Base-by-base conservation (phyloP, 2,329 filamentous ascomycete genomes). In the Talaromyces marneffei region DNA sequence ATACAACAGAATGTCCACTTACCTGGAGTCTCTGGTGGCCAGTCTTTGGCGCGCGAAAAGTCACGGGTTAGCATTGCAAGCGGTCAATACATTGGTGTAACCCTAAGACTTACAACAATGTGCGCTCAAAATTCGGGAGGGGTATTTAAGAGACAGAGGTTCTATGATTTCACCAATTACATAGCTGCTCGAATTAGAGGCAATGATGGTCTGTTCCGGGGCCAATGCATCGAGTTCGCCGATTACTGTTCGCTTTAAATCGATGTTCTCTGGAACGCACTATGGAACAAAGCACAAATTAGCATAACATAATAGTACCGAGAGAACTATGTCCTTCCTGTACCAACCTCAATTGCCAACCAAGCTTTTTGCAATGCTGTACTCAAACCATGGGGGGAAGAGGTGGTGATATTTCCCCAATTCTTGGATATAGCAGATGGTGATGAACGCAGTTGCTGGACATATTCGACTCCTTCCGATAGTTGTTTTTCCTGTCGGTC, bases 171-270 rank as follows among this genome's bases (percentile, higher is more conserved):
- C 77, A 0, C 70, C 69, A 20, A 77, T 78, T 6, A 74, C 73
- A 63, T 78, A 80, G 56, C 78, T 80, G 61, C 78, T 80, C 0
- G 79, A 81, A 57, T 81, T 81, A 0, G 77, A 79, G 0, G 76
- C 78, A 48, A 81, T 74, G 5, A 80, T 76, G 0, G 74, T 74
- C 0, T 74, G 69, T 0, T 67, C 61, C 0, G 68, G 65, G 0
- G 78, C 72, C 1, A 75, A 52, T 1, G 69, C 61, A 63, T 80
- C 79, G 2, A 81, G 67, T 23, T 79, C 66, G 0, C 62, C 46
- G 25, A 81, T 73, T 4, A 78, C 68, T 2, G 70, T 65, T 50
- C 68, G 72, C 63, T 81, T 81, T n/a, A 80, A 66, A 0, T 68
- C 44, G 7, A 81, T 66, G 27, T 70, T 69, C 63, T 81, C 79